Evolutionary conservation across 2,329 filamentous ascomycete species (phyloP).

Genomic region (Bipolaris cookei): DNA sequence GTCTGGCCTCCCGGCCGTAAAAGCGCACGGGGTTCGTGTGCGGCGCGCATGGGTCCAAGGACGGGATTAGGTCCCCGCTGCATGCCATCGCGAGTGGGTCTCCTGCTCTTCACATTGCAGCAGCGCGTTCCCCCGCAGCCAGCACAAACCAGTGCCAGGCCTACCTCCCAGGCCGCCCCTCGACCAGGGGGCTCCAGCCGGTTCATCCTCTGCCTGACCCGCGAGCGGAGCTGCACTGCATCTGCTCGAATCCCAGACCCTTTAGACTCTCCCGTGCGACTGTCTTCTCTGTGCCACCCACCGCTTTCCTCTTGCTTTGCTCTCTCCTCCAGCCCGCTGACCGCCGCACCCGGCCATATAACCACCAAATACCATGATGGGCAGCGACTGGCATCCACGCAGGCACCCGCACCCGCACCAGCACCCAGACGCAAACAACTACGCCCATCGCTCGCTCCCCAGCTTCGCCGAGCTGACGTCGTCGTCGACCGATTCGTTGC

Average conservation of each 20-base stretch:
- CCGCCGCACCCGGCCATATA: conserved; percentile 9
- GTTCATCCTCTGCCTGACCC: conserved; percentile 12
- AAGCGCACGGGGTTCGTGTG: background rate
- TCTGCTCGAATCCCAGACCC: conserved; percentile 16
- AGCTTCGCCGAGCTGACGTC: conserved; percentile 34
- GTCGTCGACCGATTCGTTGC: conserved; percentile 23
- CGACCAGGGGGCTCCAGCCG: conserved; percentile 16
- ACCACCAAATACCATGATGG: conserved; percentile 21
- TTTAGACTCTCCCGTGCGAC: conserved; percentile 15
- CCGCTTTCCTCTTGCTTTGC: conserved; percentile 6
- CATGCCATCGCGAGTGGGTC: conserved; percentile 15
- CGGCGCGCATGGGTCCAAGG: conserved; percentile 11
- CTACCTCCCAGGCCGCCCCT: conserved; percentile 13
- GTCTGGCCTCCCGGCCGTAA: conserved; percentile 15
- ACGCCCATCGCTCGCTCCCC: conserved; percentile 26
- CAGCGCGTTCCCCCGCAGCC: conserved; percentile 16
- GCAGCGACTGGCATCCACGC: conserved; percentile 23
- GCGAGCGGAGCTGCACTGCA: conserved; percentile 12
- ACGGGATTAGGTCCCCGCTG: conserved; percentile 20
- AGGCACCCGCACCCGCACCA: conserved; percentile 17
- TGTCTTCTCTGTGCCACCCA: conserved; percentile 16
- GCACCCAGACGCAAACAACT: conserved; percentile 16
- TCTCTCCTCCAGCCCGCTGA: conserved; percentile 8
- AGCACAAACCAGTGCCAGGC: conserved; percentile 19
- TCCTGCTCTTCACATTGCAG: conserved; percentile 18